phyloP scores from a whole-genome alignment of 805 yeast species.

The Lachancea meyersii region DNA sequence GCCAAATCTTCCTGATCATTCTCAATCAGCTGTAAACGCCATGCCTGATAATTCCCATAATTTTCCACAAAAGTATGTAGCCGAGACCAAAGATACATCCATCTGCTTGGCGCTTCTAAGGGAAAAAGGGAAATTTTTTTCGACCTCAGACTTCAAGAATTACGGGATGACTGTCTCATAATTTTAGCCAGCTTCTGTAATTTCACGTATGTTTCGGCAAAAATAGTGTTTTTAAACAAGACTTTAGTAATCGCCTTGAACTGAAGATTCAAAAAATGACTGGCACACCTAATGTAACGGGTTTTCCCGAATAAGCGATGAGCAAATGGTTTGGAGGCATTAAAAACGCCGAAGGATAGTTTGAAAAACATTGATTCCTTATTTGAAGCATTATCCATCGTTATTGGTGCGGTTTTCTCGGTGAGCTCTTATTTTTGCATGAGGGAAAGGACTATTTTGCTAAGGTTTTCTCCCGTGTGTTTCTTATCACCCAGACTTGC shows the following conservation, averaged over 20 bases:
- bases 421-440: constrained; percentile 6
- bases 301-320: constrained; percentile 2
- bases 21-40: not conserved
- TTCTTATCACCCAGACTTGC: constrained; percentile 1
- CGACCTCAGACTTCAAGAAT: not conserved
- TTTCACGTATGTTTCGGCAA: constrained; percentile 1
- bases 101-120: constrained; percentile 3
- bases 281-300: constrained; percentile 5
- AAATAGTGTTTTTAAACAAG: not conserved
- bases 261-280: constrained; percentile 5
- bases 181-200: constrained; percentile 2
- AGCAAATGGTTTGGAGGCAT: not conserved
- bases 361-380: not conserved
- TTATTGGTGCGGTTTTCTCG: constrained; percentile 8
- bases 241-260: not conserved
- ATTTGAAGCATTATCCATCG: constrained; percentile 4
- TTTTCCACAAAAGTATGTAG: constrained; percentile 1
- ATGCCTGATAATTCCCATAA: not conserved
- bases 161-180: not conserved
- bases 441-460: not conserved
- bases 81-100: constrained; percentile 7
- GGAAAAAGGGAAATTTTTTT: constrained; percentile 2
- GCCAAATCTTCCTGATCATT: not conserved
- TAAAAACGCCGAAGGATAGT: not conserved
- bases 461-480: constrained; percentile 1